phyloP scores from a whole-genome alignment of 495 filamentous ascomycete genomes.

The Xylaria curta region DNA sequence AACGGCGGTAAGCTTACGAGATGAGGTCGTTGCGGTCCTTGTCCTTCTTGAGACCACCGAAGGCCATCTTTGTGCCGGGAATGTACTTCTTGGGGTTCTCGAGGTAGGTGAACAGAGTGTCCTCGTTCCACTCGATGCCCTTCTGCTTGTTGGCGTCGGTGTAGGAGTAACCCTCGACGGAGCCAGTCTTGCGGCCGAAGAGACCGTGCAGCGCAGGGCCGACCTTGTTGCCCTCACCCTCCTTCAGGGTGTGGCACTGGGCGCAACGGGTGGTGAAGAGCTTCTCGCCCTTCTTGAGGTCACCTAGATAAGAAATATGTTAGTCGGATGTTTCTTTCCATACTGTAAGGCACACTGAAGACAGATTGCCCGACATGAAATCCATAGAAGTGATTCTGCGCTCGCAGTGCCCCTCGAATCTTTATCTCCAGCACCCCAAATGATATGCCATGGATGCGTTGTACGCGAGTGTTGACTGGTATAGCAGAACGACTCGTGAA shows the following conservation, averaged over 20 bases:
- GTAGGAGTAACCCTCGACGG: conserved; percentile 92
- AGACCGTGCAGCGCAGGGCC: conserved; percentile 97
- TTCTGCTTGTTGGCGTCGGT: conserved; percentile 99
- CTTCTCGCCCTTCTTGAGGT: conserved; percentile 95
- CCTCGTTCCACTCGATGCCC: conserved; percentile 86
- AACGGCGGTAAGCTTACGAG: conserved; percentile 70
- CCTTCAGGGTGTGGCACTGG: conserved; percentile 96
- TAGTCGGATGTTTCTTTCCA: conserved; percentile 35
- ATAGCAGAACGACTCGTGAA: conserved; percentile 26
- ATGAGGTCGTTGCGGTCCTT: conserved; percentile 99
- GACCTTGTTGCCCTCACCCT: conserved; percentile 91
- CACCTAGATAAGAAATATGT: conserved; percentile 65
- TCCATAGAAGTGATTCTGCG: background rate
- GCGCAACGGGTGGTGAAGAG: conserved; percentile 99
- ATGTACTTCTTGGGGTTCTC: conserved; percentile 74
- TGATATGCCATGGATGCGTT: background rate
- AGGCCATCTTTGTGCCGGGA: conserved; percentile 99
- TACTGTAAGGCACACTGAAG: background rate
- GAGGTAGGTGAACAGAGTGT: conserved; percentile 71
- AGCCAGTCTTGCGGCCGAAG: conserved; percentile 93
- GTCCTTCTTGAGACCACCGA: conserved; percentile 98
- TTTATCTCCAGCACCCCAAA: background rate
- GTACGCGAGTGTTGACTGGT: conserved; percentile 11
- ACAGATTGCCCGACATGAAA: background rate
- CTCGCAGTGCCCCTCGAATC: background rate